A percentile compares a stretch with the other conserved stretches of the same genome.
These are phyloP conservation scores for Crithidia brevicula DNA, from an alignment of 208 protist genomes.

Conservation along the genomic window DNA sequence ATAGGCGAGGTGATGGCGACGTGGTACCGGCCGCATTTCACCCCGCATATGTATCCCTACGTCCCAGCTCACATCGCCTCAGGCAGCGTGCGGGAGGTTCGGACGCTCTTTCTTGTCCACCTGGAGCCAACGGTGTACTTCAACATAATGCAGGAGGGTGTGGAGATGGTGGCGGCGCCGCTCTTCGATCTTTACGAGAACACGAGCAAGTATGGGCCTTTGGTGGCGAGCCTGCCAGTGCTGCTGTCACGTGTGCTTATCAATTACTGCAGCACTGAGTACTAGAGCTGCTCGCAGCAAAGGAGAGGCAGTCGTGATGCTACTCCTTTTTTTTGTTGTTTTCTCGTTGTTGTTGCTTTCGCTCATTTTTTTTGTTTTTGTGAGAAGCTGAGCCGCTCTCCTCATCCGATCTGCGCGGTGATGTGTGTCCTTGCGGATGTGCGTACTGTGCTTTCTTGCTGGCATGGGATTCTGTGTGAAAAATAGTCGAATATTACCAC, in stretches of 20 bases:
- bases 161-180: conserved; percentile 87
- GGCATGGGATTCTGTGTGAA: too few species aligned
- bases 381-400: too few species aligned
- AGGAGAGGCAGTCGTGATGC: too few species aligned
- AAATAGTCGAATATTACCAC: too few species aligned
- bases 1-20: conserved; percentile 76
- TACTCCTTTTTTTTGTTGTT: conserved; percentile 1
- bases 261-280: conserved; percentile 81
- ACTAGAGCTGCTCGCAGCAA: conserved; percentile 18
- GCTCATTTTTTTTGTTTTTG: too few species aligned
- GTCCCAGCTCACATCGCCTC: conserved; percentile 86
- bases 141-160: conserved; percentile 60
- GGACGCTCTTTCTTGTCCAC: conserved; percentile 86
- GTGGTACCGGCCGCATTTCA: conserved; percentile 90
- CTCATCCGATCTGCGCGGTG: too few species aligned
- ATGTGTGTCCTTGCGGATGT: too few species aligned
- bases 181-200: conserved; percentile 94
- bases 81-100: conserved; percentile 79
- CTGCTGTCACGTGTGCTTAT: conserved; percentile 82
- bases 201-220: conserved; percentile 76
- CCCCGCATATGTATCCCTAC: conserved; percentile 93
- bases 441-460: too few species aligned
- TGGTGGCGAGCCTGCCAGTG: conserved; percentile 82
- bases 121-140: conserved; percentile 77
- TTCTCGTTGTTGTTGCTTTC: not conserved